Evolutionary conservation across 169 alveolate species (phyloP).

Genomic region (Plasmodium malariae): DNA sequence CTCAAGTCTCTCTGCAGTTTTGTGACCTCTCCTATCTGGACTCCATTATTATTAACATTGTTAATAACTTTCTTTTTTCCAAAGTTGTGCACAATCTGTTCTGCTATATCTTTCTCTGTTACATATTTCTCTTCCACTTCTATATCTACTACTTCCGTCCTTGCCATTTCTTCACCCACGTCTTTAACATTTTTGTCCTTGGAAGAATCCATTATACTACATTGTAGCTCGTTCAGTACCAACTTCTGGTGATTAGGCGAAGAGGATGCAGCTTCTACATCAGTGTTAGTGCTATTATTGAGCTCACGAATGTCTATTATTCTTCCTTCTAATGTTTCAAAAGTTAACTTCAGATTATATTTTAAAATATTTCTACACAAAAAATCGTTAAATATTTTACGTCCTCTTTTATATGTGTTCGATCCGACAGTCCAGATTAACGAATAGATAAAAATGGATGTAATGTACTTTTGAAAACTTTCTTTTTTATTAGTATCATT

Average conservation of each 20-base stretch:
- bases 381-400: slow-evolving; percentile 63
- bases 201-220: too few relatives aligned
- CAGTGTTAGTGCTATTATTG: not conserved
- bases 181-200: not conserved
- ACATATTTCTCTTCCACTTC: too few relatives aligned
- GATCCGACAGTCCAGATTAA: slow-evolving; percentile 73
- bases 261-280: not conserved
- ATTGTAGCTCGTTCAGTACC: too few relatives aligned
- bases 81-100: too few relatives aligned
- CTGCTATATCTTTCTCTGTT: too few relatives aligned
- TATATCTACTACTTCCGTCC: not conserved
- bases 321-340: slow-evolving; percentile 55
- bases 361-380: slow-evolving; percentile 52
- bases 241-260: not conserved
- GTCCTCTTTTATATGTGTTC: slow-evolving; percentile 70
- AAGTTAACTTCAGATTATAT: slow-evolving; percentile 52
- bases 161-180: not conserved
- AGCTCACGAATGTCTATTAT: slow-evolving; percentile 32
- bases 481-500: slow-evolving; percentile 50
- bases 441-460: slow-evolving; percentile 68
- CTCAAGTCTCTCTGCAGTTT: too few relatives aligned
- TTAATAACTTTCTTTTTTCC: too few relatives aligned
- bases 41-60: too few relatives aligned
- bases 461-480: slow-evolving; percentile 49
- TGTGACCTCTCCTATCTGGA: too few relatives aligned